Base-by-base conservation (phyloP, 1,284 basidiomycete genomes). In the Rhodotorula mucilaginosa region DNA sequence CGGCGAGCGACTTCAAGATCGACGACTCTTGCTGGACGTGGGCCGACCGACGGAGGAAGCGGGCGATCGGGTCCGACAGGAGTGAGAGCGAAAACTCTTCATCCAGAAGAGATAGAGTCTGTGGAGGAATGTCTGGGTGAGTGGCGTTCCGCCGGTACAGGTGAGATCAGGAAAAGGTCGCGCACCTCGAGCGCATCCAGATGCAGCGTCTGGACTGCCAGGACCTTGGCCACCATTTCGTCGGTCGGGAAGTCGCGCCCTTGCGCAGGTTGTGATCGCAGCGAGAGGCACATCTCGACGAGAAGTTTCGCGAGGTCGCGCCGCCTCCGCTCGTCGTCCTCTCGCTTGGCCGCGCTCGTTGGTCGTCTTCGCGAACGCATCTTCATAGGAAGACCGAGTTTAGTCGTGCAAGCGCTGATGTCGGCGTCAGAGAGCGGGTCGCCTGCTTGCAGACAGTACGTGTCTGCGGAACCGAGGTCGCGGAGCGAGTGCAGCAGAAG, bases 141-240 rank as follows among this genome's bases (percentile, higher is more conserved):
- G 39, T 51, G 46, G 7, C 3, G 56, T 16, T 18, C 16, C 58
- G 13, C 6, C 8, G 31, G 16, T 34, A 34, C 6, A 34, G 6
- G 34, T 34, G 10, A 12, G 23, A 44, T 19, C 21, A 12, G 3
- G 12, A 19, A 12, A 44, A 44, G 39, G 39, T 44, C 39, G 39
- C 51, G 34, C 77, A 93, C 91, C 79, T 92, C 89, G 23, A 88
- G 76, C 2, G 88, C 85, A 77, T 94, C 90, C 48, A 95, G 83
- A 77, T 89, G 89, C 72, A 88, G 84, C 3, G 89, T 89, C 79
- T 93, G 92, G 1, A 92, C 87, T 78, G 90, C 89, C 29, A 96
- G 82, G 34, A 95, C 81, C 49, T 84, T 84, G 5, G 90, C 86
- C 0, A 90, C 87, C 31, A 87, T 86, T 21, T 84, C 82, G 48